Percentiles rank a stretch among this genome's conserved stretches.
Conservation (phyloP, 495 filamentous ascomycete species). For the Talaromyces stipitatus region DNA sequence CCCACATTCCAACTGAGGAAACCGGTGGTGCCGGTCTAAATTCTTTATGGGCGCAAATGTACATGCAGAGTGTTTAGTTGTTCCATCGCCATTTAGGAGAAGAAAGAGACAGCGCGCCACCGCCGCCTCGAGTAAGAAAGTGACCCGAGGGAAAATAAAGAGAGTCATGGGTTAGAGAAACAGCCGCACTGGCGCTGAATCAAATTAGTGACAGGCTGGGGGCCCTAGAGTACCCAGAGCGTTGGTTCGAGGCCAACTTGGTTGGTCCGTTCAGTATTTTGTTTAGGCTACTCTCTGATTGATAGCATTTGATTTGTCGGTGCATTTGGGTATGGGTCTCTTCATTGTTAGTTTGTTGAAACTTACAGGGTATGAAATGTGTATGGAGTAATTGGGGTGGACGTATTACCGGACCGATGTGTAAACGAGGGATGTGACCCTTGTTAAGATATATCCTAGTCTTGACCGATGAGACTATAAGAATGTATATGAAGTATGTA, state of each 20-base stretch:
- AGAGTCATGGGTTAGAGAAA: not conserved
- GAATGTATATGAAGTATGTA: no score
- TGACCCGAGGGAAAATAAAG: not conserved
- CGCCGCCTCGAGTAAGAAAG: not conserved
- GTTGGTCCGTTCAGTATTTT: not conserved
- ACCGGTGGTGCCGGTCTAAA: not conserved
- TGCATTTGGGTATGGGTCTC: not conserved
- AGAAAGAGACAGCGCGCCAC: not conserved
- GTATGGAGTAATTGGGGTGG: not conserved
- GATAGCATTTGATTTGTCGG: not conserved
- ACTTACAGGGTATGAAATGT: not conserved
- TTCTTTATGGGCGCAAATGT: conserved; percentile 1
- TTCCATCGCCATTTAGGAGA: not conserved
- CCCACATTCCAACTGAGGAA: not conserved
- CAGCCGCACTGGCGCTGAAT: conserved; percentile 1
- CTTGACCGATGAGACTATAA: not conserved
- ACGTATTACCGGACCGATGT: not conserved
- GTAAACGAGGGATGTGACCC: no score
- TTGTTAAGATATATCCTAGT: not conserved
- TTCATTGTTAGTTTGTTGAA: not conserved
- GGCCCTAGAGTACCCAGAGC: conserved; percentile 1
- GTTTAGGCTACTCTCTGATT: not conserved
- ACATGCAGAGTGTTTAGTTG: not conserved
- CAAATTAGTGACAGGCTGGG: not conserved
- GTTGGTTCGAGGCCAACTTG: not conserved